Percentiles rank a stretch among this genome's conserved stretches.
Conservation (phyloP, 2,329 filamentous ascomycete species). For the Xylaria sp. region DNA sequence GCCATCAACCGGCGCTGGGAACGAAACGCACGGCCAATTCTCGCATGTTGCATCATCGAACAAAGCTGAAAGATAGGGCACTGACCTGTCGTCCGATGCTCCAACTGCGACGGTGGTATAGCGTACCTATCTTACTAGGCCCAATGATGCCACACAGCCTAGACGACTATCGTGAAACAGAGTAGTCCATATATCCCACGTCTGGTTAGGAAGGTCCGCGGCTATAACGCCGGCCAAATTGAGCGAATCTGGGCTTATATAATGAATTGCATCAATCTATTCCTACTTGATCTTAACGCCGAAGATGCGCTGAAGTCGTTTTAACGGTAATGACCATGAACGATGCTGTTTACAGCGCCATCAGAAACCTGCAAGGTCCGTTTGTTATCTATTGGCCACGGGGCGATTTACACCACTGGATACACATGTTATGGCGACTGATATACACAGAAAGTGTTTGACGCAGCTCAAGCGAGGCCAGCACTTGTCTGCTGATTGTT, state of each 20-base stretch:
- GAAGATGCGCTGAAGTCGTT: not conserved
- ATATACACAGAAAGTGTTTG: no score
- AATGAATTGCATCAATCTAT: not conserved
- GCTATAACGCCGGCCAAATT: not conserved
- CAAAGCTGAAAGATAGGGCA: not conserved
- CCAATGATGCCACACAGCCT: not conserved
- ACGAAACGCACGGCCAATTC: not conserved
- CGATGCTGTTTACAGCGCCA: no score
- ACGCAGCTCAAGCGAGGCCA: no score
- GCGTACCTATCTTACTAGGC: not conserved
- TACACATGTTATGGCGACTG: no score
- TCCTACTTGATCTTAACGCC: not conserved
- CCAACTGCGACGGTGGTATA: not conserved
- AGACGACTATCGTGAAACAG: not conserved
- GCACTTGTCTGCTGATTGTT: no score
- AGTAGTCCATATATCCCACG: not conserved
- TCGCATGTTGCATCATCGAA: not conserved
- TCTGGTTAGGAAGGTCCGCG: slow-evolving; percentile 18
- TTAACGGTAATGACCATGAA: not conserved
- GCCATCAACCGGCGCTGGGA: not conserved
- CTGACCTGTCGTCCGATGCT: not conserved
- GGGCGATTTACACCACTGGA: no score
- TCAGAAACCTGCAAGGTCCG: no score
- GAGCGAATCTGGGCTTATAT: not conserved
- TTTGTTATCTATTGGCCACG: no score